Conservation (phyloP, 192 early-diverging fungal genomes). For the Coemansia reversa region DNA sequence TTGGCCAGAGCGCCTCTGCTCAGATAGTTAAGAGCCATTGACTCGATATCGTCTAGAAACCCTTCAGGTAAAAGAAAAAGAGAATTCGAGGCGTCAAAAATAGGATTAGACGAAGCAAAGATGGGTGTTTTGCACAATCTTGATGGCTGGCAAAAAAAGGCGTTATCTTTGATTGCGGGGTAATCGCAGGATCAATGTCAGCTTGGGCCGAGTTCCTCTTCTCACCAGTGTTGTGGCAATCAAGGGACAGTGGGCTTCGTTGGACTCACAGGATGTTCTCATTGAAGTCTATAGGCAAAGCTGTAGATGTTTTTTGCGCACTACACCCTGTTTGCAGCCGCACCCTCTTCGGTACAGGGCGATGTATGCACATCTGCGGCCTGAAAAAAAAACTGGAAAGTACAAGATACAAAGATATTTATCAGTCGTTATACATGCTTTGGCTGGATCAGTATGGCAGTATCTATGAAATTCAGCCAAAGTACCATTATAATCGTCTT, state of each 20-base stretch:
- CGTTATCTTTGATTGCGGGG: not conserved
- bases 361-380: not conserved
- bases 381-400: not conserved
- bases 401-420: not conserved
- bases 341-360: not conserved
- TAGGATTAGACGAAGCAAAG: conserved; percentile 7
- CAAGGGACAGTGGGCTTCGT: too few species aligned
- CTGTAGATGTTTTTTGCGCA: not conserved
- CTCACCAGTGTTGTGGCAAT: not conserved
- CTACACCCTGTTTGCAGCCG: not conserved
- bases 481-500: not conserved
- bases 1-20: conserved; percentile 49
- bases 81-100: not conserved
- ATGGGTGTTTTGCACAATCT: not conserved
- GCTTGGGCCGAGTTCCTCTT: not conserved
- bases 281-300: too few species aligned
- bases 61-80: not conserved
- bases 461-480: not conserved
- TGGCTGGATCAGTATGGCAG: not conserved
- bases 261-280: too few species aligned
- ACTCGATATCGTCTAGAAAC: conserved; percentile 6
- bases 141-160: not conserved
- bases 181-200: not conserved
- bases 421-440: not conserved
- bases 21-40: conserved; percentile 51